Conservation (phyloP, 805 yeast species). For the Lipomyces oligophaga region DNA sequence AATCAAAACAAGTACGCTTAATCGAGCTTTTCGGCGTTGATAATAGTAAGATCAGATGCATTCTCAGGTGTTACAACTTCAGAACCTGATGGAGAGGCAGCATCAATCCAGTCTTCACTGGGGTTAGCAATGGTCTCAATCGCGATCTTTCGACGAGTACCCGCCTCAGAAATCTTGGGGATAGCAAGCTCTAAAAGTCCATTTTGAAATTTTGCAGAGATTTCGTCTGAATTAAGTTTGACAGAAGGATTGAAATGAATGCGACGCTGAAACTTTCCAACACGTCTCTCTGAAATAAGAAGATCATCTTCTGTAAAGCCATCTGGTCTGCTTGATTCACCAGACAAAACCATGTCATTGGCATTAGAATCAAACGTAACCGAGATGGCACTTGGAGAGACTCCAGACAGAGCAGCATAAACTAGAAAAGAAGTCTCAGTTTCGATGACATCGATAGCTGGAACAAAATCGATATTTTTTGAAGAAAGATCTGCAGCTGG, state of each 20-base stretch:
- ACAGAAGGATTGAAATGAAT: slow-evolving; percentile 41
- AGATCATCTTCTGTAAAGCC: slow-evolving; percentile 34
- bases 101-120: slow-evolving; percentile 26
- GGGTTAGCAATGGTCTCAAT: slow-evolving; percentile 24
- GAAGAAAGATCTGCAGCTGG: not conserved
- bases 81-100: slow-evolving; percentile 1
- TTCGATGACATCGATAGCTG: slow-evolving; percentile 49
- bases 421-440: slow-evolving; percentile 43
- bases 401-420: slow-evolving; percentile 49
- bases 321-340: slow-evolving; percentile 35
- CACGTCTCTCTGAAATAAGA: slow-evolving; percentile 36
- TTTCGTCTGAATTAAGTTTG: slow-evolving; percentile 44
- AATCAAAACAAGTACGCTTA: not conserved
- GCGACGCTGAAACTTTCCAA: slow-evolving; percentile 45
- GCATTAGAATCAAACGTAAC: slow-evolving; percentile 48
- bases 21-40: slow-evolving; percentile 21
- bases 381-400: slow-evolving; percentile 37
- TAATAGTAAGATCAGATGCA: not conserved
- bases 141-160: slow-evolving; percentile 15
- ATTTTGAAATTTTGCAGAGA: slow-evolving; percentile 45
- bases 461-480: slow-evolving; percentile 33
- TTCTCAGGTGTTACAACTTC: not conserved
- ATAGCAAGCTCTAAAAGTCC: slow-evolving; percentile 46
- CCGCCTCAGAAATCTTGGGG: slow-evolving; percentile 38
- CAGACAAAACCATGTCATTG: slow-evolving; percentile 44